Evolutionary conservation across 2,329 filamentous ascomycete genomes (phyloP).

Genomic region (Colletotrichum filicis): DNA sequence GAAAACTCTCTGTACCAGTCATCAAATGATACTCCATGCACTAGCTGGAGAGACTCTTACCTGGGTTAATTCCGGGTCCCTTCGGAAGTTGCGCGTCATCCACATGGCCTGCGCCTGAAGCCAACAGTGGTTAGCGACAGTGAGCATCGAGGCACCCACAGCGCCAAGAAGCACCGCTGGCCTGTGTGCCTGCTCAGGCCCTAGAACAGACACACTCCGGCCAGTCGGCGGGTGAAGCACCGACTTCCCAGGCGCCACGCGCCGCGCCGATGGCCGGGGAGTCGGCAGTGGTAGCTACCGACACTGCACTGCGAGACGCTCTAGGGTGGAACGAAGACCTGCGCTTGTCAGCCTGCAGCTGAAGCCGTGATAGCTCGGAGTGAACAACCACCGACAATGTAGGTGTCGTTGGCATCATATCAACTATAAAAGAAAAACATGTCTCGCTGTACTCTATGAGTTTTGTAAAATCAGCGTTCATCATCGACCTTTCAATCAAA

Average conservation of each 20-base stretch:
- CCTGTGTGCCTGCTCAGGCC: not conserved
- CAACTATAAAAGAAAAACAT: not conserved
- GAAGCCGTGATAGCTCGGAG: not conserved
- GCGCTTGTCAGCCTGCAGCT: not conserved
- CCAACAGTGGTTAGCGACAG: not conserved
- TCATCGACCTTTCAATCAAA: not conserved
- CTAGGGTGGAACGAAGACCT: too few species aligned
- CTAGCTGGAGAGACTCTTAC: not conserved
- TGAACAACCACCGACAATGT: not conserved
- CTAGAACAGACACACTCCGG: not conserved
- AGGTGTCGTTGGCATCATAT: not conserved
- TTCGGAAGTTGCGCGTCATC: not conserved
- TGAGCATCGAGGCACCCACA: not conserved
- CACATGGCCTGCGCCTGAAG: not conserved
- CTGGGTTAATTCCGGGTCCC: not conserved
- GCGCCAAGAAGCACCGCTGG: not conserved
- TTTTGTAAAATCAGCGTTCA: not conserved
- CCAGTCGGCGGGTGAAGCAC: not conserved
- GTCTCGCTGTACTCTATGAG: too few species aligned
- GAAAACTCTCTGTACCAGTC: not conserved
- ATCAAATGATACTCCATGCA: not conserved
- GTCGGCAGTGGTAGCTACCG: not conserved
- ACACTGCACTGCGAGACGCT: not conserved
- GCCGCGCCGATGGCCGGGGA: too few species aligned
- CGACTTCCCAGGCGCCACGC: not conserved